Base-by-base conservation (phyloP, 805 yeast genomes). In the Candida maris region DNA sequence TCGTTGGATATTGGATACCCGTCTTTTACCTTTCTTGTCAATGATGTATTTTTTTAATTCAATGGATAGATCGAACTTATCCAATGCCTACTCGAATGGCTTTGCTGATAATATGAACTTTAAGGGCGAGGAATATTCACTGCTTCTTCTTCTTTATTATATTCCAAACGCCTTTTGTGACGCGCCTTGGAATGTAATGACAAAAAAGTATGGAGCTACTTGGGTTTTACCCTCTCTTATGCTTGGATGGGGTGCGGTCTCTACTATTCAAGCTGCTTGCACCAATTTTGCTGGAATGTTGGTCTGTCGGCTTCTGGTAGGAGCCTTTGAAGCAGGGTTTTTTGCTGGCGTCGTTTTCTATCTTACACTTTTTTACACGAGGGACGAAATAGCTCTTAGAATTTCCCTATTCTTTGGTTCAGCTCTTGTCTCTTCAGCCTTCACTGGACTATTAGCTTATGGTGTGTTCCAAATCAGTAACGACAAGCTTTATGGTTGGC, bases 61-160 rank as follows among this genome's bases (percentile, higher is more conserved):
- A 39, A 51, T 69, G 46, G 75, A 69, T 48, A 49, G 75, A 34
- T 67, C 68, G 40, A 68, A 67, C 40, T 61, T 69, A 38, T 71
- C 71, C 6, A 59, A 66, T 39, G 73, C 73, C 2, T 54, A 70
- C 39, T 55, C 67, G 22, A 71, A 70, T 32, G 71, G 70, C 12
- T 49, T 69, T 37, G 68, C 65, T 44, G 52, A 54, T 12, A 73
- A 67, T 39, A 50, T 69, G 39, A 54, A 57, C 5, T 58, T 69
- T 33, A 37, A 43, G 5, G 71, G 71, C 9, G 46, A 49, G 32
- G 62, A 69, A 45, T 69, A 67, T 41, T 70, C 69, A 39, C 58
- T 64, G 12, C 57, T 61, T 54, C 60, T 65, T 29, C 57, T 67
- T 17, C 57, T 65, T 25, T 57, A 64, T 27, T 69, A 63, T 36